Evolutionary conservation across 2,329 filamentous ascomycete species (phyloP).

Genomic region (Ophiostoma perfectum): DNA sequence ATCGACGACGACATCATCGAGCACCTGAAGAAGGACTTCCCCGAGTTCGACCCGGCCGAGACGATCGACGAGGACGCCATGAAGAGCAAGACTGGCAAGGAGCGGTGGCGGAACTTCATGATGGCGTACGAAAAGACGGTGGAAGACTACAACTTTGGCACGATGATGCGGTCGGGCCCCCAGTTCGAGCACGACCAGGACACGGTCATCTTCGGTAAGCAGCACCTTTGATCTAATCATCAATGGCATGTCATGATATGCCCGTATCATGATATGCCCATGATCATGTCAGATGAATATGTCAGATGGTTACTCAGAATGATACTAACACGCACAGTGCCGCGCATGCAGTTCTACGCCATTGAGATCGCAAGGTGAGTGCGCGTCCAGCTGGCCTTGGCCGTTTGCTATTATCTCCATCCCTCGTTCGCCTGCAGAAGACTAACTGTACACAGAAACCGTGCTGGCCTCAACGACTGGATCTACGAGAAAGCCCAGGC

Average conservation of each 20-base stretch:
- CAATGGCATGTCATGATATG: too few species aligned
- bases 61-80: slow-evolving; percentile 87
- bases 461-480: slow-evolving; percentile 90
- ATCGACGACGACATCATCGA: slow-evolving; percentile 92
- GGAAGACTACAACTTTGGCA: slow-evolving; percentile 98
- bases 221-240: too few species aligned
- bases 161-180: slow-evolving; percentile 74
- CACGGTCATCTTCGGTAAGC: slow-evolving; percentile 82
- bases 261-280: too few species aligned
- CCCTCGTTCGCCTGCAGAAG: background rate
- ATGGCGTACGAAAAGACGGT: slow-evolving; percentile 88
- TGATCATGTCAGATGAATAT: background rate
- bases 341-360: slow-evolving; percentile 54
- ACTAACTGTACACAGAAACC: slow-evolving; percentile 74
- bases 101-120: slow-evolving; percentile 91
- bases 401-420: background rate
- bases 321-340: slow-evolving; percentile 37
- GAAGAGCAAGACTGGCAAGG: slow-evolving; percentile 96
- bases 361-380: slow-evolving; percentile 43
- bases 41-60: slow-evolving; percentile 78
- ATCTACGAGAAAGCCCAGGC: slow-evolving; percentile 78
- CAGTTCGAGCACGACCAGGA: slow-evolving; percentile 82
- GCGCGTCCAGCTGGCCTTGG: background rate
- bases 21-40: slow-evolving; percentile 81
- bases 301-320: background rate